phyloP scores from a whole-genome alignment of 768 basidiomycete genomes.

The Hortiboletus campestris region DNA sequence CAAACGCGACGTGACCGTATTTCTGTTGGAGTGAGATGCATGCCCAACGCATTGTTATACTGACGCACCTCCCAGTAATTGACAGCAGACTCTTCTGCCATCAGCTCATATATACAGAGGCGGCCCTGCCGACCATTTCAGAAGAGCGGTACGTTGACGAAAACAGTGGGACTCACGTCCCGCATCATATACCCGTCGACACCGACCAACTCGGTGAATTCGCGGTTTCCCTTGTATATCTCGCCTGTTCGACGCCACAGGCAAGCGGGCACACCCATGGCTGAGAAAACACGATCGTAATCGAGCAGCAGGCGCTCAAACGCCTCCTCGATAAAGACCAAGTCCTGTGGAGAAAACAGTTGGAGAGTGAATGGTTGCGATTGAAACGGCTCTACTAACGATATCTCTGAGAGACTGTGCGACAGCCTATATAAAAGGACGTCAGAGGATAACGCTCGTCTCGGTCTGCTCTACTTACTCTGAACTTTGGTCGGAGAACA shows the following conservation, averaged over 20 bases:
- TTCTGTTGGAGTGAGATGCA: conserved; percentile 50
- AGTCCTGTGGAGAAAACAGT: conserved; percentile 50
- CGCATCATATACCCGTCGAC: conserved; percentile 85
- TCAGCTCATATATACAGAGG: conserved; percentile 94
- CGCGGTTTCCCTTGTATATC: conserved; percentile 97
- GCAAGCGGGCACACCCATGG: conserved; percentile 96
- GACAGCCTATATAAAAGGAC: conserved; percentile 48
- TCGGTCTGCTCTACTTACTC: conserved; percentile 43
- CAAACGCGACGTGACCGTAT: conserved; percentile 92
- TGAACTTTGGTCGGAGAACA: conserved; percentile 80
- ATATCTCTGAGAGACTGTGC: conserved; percentile 84
- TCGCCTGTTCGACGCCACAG: conserved; percentile 96
- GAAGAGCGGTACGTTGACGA: background rate
- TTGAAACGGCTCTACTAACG: conserved; percentile 35
- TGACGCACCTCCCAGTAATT: conserved; percentile 91
- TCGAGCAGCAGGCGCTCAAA: conserved; percentile 94
- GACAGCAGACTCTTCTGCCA: conserved; percentile 96
- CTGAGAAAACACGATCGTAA: conserved; percentile 91
- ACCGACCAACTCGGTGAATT: conserved; percentile 89
- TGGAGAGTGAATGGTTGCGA: background rate
- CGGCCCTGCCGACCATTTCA: conserved; percentile 55
- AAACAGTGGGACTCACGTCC: conserved; percentile 52
- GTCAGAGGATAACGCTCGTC: background rate
- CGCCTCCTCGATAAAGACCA: conserved; percentile 96
- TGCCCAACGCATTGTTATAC: background rate